A percentile compares a stretch with the other conserved stretches of the same genome.
Conservation (phyloP, 1,139 yeast species). For the Pneumocystis canis region DNA sequence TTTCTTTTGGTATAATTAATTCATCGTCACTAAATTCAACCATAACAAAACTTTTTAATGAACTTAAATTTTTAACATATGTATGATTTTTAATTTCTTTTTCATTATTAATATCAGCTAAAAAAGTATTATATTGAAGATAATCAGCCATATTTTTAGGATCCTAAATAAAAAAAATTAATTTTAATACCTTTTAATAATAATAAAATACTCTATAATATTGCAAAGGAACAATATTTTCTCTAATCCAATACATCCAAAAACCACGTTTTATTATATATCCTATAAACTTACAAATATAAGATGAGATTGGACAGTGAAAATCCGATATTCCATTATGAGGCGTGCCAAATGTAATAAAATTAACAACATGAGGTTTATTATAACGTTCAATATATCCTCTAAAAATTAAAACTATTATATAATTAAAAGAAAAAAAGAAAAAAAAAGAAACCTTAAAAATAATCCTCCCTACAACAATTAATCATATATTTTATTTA, state of each 20-base stretch:
- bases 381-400: slow-evolving; percentile 48
- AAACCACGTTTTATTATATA: slow-evolving; percentile 41
- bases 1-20: slow-evolving; percentile 55
- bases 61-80: slow-evolving; percentile 32
- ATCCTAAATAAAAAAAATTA: slow-evolving; percentile 16
- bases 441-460: neutral
- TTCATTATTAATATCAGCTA: slow-evolving; percentile 61
- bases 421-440: neutral
- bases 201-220: slow-evolving; percentile 37
- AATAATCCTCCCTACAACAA: neutral
- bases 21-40: slow-evolving; percentile 46
- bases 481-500: neutral
- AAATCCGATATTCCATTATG: slow-evolving; percentile 59
- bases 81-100: slow-evolving; percentile 23
- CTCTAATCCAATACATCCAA: slow-evolving; percentile 46
- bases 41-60: slow-evolving; percentile 42
- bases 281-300: slow-evolving; percentile 47
- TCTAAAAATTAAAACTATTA: slow-evolving; percentile 20
- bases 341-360: slow-evolving; percentile 70
- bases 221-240: slow-evolving; percentile 53
- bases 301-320: slow-evolving; percentile 37
- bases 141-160: slow-evolving; percentile 34
- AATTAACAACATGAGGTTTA: slow-evolving; percentile 34
- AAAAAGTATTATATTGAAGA: slow-evolving; percentile 36
- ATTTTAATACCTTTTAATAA: slow-evolving; percentile 3